Percentiles rank a stretch among this genome's conserved stretches.
Evolutionary conservation across 176 grass and related monocot species (phyloP).

Genomic region (Oryza punctata): DNA sequence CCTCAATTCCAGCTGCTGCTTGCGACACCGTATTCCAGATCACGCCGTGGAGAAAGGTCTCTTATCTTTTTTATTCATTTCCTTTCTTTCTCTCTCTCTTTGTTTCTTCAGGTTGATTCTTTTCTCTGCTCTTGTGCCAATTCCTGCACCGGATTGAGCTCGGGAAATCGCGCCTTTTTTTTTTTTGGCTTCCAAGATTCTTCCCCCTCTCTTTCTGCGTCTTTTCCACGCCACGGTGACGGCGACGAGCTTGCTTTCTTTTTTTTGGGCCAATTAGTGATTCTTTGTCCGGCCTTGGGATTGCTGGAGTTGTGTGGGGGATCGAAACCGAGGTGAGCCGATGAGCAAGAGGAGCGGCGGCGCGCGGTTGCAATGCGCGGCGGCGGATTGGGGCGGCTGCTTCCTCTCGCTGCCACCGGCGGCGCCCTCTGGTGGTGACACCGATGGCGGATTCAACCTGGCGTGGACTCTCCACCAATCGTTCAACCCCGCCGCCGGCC

Average conservation of each 20-base stretch:
- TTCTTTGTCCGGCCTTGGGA: not conserved
- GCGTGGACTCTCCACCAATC: slow-evolving; percentile 52
- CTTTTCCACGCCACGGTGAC: slow-evolving; percentile 39
- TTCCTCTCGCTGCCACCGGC: slow-evolving; percentile 43
- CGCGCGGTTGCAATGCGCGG: slow-evolving; percentile 39
- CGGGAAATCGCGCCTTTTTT: not conserved
- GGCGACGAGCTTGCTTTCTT: slow-evolving; percentile 19
- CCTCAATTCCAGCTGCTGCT: not conserved
- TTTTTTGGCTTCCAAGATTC: slow-evolving; percentile 26
- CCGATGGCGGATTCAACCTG: slow-evolving; percentile 40
- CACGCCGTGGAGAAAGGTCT: slow-evolving; percentile 6
- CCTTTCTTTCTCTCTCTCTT: not conserved
- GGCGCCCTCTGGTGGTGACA: not conserved
- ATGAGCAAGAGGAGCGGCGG: slow-evolving; percentile 43
- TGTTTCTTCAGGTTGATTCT: slow-evolving; percentile 45
- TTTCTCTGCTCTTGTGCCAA: slow-evolving; percentile 9
- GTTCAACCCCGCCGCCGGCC: slow-evolving; percentile 53
- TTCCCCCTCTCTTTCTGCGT: slow-evolving; percentile 32
- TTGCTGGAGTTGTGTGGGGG: not conserved
- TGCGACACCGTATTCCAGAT: slow-evolving; percentile 1
- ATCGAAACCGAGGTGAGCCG: not conserved
- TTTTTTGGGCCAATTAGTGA: not conserved
- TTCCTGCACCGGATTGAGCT: slow-evolving; percentile 28
- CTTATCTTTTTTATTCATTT: not conserved
- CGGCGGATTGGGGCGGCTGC: slow-evolving; percentile 45